phyloP scores from a whole-genome alignment of 768 basidiomycete species.

The Candolleomyces aberdarensis region DNA sequence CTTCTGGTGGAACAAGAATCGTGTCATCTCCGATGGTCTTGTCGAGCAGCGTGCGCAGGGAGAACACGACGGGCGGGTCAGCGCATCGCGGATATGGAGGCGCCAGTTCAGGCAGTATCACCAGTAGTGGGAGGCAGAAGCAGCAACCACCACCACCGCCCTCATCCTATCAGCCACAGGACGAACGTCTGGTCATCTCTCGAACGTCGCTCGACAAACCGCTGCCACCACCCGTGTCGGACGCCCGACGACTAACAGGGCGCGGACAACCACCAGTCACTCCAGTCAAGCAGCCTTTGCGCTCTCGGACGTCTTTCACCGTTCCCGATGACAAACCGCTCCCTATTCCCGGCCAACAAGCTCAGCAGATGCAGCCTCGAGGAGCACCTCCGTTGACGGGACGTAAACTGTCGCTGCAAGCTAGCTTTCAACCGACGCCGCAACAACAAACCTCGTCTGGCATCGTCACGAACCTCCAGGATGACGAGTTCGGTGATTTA shows the following conservation, averaged over 20 bases:
- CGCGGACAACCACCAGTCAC: conserved; percentile 15
- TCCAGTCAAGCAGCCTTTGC: conserved; percentile 9
- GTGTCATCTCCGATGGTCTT: conserved; percentile 40
- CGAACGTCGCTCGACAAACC: conserved; percentile 23
- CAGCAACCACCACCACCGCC: conserved; percentile 9
- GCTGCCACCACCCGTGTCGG: conserved; percentile 17
- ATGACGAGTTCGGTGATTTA: conserved; percentile 10
- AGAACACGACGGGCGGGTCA: conserved; percentile 9
- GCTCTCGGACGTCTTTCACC: conserved; percentile 16
- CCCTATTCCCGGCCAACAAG: conserved; percentile 3
- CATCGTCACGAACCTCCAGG: conserved; percentile 4
- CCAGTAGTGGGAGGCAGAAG: conserved; percentile 14
- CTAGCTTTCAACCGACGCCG: conserved; percentile 3
- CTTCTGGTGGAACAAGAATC: conserved; percentile 20
- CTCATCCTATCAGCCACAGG: conserved; percentile 11
- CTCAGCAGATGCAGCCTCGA: neutral
- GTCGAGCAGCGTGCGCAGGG: conserved; percentile 15
- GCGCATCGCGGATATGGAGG: conserved; percentile 7
- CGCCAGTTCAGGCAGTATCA: conserved; percentile 15
- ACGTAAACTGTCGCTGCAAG: conserved; percentile 6
- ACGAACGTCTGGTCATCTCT: neutral
- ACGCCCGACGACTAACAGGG: conserved; percentile 6
- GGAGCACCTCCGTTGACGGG: neutral
- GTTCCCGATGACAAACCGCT: conserved; percentile 17
- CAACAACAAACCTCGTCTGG: neutral